Evolutionary conservation across 768 basidiomycete genomes (phyloP).

Genomic region (Agaricus sinodeliciosus): DNA sequence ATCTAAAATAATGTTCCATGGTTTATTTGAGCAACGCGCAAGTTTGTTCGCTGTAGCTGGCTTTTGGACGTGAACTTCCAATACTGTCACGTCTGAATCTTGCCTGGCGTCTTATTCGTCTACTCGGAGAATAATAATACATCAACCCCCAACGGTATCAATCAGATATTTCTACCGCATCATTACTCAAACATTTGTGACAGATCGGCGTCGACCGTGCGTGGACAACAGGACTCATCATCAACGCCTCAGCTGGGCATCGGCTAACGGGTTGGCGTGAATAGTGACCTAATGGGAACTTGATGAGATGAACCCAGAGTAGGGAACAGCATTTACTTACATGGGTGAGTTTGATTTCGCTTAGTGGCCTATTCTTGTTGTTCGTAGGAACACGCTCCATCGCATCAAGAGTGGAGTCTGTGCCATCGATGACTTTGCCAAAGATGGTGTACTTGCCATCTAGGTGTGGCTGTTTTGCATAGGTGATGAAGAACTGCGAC

Average conservation of each 20-base stretch:
- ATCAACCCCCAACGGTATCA: no score
- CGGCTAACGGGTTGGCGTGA: slow-evolving; percentile 94
- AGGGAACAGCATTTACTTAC: slow-evolving; percentile 36
- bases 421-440: slow-evolving; percentile 97
- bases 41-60: no score
- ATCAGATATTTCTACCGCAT: no score
- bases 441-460: slow-evolving; percentile 95
- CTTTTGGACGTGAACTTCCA: no score
- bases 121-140: no score
- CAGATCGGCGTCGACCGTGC: no score
- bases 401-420: slow-evolving; percentile 88
- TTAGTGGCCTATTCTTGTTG: slow-evolving; percentile 81
- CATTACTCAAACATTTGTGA: no score
- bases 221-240: slow-evolving; percentile 6
- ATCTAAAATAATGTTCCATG: no score
- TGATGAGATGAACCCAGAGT: slow-evolving; percentile 3
- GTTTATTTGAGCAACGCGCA: no score
- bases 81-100: no score
- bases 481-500: slow-evolving; percentile 84
- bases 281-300: slow-evolving; percentile 58
- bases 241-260: slow-evolving; percentile 44
- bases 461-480: slow-evolving; percentile 88
- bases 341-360: slow-evolving; percentile 75
- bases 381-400: slow-evolving; percentile 92
- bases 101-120: no score